Evolutionary conservation across 1,284 basidiomycete genomes (phyloP).

Genomic region (Rhodofomes roseus): DNA sequence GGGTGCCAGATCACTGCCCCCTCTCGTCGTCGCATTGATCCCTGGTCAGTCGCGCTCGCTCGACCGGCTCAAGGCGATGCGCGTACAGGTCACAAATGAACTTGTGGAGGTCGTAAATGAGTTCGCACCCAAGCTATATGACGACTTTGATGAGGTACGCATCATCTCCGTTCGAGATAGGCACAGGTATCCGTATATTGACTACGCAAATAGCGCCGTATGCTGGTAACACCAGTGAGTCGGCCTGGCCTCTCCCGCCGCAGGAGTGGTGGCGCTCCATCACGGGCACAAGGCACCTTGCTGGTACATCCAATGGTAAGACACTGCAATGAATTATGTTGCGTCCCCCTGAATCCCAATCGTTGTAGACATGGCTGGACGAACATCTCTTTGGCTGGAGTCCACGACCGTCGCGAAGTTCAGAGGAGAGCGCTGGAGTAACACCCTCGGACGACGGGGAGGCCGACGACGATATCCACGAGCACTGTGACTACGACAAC

Average conservation of each 20-base stretch:
- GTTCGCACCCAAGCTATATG: constrained; percentile 84
- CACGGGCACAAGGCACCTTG: constrained; percentile 79
- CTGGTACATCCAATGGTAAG: constrained; percentile 79
- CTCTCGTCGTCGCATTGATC: constrained; percentile 87
- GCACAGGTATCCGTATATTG: background rate
- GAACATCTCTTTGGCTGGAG: constrained; percentile 95
- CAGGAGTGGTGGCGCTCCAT: constrained; percentile 62
- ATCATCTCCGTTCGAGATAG: background rate
- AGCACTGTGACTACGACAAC: constrained; percentile 73
- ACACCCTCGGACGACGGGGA: constrained; percentile 57
- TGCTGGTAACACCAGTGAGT: constrained; percentile 78
- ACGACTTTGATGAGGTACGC: constrained; percentile 82
- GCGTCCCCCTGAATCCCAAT: background rate
- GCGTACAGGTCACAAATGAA: constrained; percentile 81
- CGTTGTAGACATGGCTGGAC: constrained; percentile 80
- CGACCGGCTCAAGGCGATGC: constrained; percentile 75
- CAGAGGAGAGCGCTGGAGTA: constrained; percentile 57
- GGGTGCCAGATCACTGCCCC: constrained; percentile 77
- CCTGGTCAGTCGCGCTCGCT: constrained; percentile 91
- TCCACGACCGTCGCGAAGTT: constrained; percentile 60
- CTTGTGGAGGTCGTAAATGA: constrained; percentile 88
- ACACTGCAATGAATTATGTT: background rate
- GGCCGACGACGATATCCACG: constrained; percentile 63
- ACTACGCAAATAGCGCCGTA: constrained; percentile 55
- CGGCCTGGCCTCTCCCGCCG: constrained; percentile 68